Base-by-base conservation (phyloP, 306 rosid species). In the Corylus americana region DNA sequence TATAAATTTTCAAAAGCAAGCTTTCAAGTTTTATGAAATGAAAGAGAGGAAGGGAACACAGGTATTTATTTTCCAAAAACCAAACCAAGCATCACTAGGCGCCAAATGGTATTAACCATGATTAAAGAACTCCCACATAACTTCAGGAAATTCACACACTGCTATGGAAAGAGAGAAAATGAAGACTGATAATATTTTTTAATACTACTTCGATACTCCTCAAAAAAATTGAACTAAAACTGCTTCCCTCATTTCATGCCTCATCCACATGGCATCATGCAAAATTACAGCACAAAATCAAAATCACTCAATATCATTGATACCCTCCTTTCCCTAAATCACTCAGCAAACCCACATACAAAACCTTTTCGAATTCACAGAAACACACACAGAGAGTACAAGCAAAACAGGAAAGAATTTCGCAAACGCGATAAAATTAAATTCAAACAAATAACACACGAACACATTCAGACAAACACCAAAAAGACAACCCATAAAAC, bases 381-480 rank as follows among this genome's bases (percentile, higher is more conserved):
- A 70, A 37, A 58, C 27, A 2, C 67, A 53, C 2, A 5, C 27
- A 8, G 16, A 59, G 27, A 72, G 42, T 61, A 20, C 14, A 82
- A 78, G 45, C 58, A 78, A 50, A 70, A 50, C 67, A 2, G 4
- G 10, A 70, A 55, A 59, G 29, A 70, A 71, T 31, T 57, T 74
- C 54, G 73, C 37, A 58, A 70, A 1, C 74, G 70, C 75, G 66
- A 66, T 49, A 47, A 61, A 50, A 48, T 47, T 58, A 70, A 50
- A 64, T 42, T 20, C 45, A 31, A 37, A 79, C 14, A 9, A 70
- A 68, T 1, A 35, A 37, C 48, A 9, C 8, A 49, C 55, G 55
- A 45, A 14, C 13, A 18, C 35, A 70, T 2, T 64, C 45, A 42
- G 8, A 73, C 77, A 7, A 44, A 1, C 73, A 35, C 42, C 9